These are phyloP conservation scores for Daldinia vernicosa DNA, from an alignment of 495 filamentous ascomycete species.

Conservation along the genomic window DNA sequence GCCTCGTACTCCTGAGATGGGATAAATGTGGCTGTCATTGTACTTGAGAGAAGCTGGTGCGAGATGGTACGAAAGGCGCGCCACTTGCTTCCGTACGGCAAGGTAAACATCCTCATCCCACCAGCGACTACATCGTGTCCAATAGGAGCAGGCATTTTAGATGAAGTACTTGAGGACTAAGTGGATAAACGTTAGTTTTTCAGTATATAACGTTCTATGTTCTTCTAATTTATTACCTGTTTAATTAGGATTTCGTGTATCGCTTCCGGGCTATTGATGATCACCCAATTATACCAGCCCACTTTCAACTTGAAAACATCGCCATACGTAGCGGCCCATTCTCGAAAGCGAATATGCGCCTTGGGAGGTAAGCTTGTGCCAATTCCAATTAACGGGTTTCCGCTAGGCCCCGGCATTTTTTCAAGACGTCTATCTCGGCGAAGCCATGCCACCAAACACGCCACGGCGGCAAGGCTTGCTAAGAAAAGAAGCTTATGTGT, in stretches of 20 bases:
- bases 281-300: slow-evolving; percentile 54
- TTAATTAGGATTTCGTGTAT: slow-evolving; percentile 54
- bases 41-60: slow-evolving; percentile 32
- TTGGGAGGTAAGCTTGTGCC: slow-evolving; percentile 37
- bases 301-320: slow-evolving; percentile 50
- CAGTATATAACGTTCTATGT: neutral
- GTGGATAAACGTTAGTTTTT: neutral
- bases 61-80: slow-evolving; percentile 47
- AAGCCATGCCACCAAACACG: slow-evolving; percentile 14
- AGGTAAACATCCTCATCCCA: slow-evolving; percentile 51
- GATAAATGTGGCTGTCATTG: slow-evolving; percentile 41
- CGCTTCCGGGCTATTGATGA: slow-evolving; percentile 53
- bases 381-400: slow-evolving; percentile 43
- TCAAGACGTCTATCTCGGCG: slow-evolving; percentile 30
- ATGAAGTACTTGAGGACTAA: slow-evolving; percentile 44
- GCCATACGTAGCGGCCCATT: slow-evolving; percentile 49
- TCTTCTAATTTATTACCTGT: slow-evolving; percentile 11
- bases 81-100: slow-evolving; percentile 59
- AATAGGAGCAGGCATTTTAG: slow-evolving; percentile 44
- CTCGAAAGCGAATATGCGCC: slow-evolving; percentile 5
- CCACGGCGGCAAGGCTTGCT: neutral
- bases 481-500: slow-evolving; percentile 2
- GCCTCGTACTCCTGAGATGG: slow-evolving; percentile 59
- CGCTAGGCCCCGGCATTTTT: slow-evolving; percentile 32
- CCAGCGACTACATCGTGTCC: slow-evolving; percentile 39